Base-by-base conservation (phyloP, 495 filamentous ascomycete genomes). In the Neurospora tetraspora region DNA sequence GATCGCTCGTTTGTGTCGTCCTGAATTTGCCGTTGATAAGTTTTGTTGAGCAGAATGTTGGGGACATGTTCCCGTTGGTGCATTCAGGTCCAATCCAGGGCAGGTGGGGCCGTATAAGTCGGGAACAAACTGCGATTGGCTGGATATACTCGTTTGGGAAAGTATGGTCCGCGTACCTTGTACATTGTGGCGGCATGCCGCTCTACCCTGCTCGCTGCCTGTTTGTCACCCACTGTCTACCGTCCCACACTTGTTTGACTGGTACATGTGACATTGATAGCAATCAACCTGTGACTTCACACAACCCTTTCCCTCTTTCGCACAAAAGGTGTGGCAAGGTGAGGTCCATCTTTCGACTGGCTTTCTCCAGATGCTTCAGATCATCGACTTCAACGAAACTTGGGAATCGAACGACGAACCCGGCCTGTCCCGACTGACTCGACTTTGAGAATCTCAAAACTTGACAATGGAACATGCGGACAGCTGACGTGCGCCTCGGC, bases 41-140 rank as follows among this genome's bases (percentile, higher is more conserved):
- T 79, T 79, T 78, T 80, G 79, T 80, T 80, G 79, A 80, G 79
- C 72, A 80, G 79, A 79, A 9, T 77, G 79, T 80, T 80, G 79
- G 79, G 79, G 76, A 72, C 61, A 68, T 39, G 74, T 70, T 72
- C 39, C 45, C 34, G 59, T 70, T 37, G 61, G 61, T 53, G 45
- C 45, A 59, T 53, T 11, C 45, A 53, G 45, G n/a, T 59, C 12
- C 47, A 18, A 18, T 31, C 14, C 53, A 65, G 27, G 53, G 27
- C 27, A 65, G 12, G 53, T 65, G 53, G 53, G 27, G 14, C 53
- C 27, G 27, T 65, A 9, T 65, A 65, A 65, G 53, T 65, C 14
- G 27, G 53, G 6, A 34, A 18, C 53, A 34, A 16, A 34, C 8
- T 34, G 53, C 53, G 27, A 65, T 34, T 65, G 53, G 53, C 27